A percentile compares a stretch with the other conserved stretches of the same genome.
phyloP scores from a whole-genome alignment of 495 filamentous ascomycete species.

The Eremomyces bilateralis region DNA sequence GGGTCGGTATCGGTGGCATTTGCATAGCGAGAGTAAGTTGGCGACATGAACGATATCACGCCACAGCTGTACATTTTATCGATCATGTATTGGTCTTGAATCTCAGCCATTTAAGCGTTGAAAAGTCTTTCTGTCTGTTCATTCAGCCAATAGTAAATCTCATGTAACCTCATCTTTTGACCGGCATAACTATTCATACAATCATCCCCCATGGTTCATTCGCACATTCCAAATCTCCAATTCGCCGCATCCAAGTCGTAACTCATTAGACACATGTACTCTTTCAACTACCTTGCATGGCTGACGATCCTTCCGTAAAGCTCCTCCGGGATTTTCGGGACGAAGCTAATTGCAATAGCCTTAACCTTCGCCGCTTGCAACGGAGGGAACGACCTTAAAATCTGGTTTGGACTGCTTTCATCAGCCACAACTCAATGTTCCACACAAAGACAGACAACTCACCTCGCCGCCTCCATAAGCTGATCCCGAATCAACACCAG shows the following conservation, averaged over 20 bases:
- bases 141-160: not conserved
- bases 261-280: not conserved
- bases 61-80: too few relatives aligned
- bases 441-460: slow-evolving; percentile 11
- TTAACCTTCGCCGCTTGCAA: slow-evolving; percentile 67
- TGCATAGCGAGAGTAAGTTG: too few relatives aligned
- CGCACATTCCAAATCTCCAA: too few relatives aligned
- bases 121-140: not conserved
- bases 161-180: not conserved
- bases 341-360: slow-evolving; percentile 51
- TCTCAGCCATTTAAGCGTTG: not conserved
- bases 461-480: slow-evolving; percentile 68
- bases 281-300: slow-evolving; percentile 46
- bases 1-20: too few relatives aligned
- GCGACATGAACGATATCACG: too few relatives aligned
- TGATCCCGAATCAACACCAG: slow-evolving; percentile 69
- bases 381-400: slow-evolving; percentile 73
- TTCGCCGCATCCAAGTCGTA: too few relatives aligned
- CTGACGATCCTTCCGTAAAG: slow-evolving; percentile 72
- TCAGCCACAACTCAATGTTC: slow-evolving; percentile 2
- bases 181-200: not conserved
- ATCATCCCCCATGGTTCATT: too few relatives aligned
- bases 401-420: slow-evolving; percentile 55
- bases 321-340: slow-evolving; percentile 68
- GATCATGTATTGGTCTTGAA: not conserved